Evolutionary conservation across 768 basidiomycete genomes (phyloP).

Genomic region (Suillus sp.): DNA sequence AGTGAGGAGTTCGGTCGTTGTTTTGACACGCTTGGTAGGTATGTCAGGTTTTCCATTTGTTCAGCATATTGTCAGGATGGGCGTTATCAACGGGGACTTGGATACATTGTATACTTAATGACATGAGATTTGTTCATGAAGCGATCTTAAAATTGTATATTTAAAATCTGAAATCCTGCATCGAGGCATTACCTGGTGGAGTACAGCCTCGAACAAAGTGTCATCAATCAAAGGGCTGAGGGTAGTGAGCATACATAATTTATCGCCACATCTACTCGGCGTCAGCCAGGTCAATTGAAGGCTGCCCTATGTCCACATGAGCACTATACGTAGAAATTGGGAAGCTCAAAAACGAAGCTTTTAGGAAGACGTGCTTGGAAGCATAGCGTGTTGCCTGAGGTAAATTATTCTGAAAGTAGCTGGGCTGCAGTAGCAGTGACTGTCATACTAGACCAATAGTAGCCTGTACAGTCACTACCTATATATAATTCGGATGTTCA

Average conservation of each 20-base stretch:
- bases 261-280: neutral
- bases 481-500: neutral
- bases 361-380: neutral
- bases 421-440: neutral
- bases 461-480: neutral
- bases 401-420: neutral
- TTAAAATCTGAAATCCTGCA: neutral
- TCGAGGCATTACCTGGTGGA: neutral
- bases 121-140: neutral
- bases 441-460: neutral
- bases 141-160: neutral
- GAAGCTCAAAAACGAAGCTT: neutral
- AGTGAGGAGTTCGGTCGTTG: constrained; percentile 8
- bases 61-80: neutral
- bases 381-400: neutral
- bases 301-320: neutral
- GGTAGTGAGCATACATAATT: neutral
- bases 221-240: neutral
- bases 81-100: neutral
- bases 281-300: too few species aligned
- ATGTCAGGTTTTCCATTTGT: constrained; percentile 7
- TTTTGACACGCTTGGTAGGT: constrained; percentile 12
- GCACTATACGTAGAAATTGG: neutral
- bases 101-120: constrained; percentile 8
- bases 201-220: neutral